Evolutionary conservation across 2,329 filamentous ascomycete genomes (phyloP).

Genomic region (Penicillium sp.): DNA sequence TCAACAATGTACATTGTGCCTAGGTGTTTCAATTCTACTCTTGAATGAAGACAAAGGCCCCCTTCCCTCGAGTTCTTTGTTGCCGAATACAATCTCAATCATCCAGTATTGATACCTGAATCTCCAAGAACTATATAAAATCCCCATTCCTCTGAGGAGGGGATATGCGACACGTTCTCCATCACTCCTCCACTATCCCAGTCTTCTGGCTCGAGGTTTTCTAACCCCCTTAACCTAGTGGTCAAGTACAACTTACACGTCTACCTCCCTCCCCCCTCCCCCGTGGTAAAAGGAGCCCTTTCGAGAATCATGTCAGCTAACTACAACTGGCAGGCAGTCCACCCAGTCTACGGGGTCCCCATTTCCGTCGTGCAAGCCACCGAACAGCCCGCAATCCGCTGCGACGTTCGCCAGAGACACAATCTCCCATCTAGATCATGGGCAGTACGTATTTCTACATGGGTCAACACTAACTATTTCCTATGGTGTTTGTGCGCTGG

Average conservation of each 20-base stretch:
- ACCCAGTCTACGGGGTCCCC: conserved; percentile 1
- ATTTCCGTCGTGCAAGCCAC: neutral
- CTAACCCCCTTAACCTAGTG: neutral
- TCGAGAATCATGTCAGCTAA: neutral
- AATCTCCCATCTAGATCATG: neutral
- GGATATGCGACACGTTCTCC: neutral
- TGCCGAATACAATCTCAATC: neutral
- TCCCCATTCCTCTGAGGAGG: neutral
- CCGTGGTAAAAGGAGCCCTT: neutral
- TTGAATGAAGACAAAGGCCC: neutral
- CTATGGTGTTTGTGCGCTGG: conserved; percentile 1
- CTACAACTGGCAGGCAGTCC: neutral
- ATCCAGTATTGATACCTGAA: no score
- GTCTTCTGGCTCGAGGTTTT: neutral
- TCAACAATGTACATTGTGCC: neutral
- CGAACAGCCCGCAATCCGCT: neutral
- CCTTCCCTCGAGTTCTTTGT: neutral
- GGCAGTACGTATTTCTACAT: neutral
- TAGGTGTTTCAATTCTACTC: neutral
- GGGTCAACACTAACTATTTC: conserved; percentile 10
- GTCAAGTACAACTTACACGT: neutral
- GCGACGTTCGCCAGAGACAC: neutral
- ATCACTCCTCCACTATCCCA: neutral
- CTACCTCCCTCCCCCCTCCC: no score
- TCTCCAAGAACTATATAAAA: neutral